Base-by-base conservation (phyloP, 2,329 filamentous ascomycete genomes). In the Corinectria fuckeliana region DNA sequence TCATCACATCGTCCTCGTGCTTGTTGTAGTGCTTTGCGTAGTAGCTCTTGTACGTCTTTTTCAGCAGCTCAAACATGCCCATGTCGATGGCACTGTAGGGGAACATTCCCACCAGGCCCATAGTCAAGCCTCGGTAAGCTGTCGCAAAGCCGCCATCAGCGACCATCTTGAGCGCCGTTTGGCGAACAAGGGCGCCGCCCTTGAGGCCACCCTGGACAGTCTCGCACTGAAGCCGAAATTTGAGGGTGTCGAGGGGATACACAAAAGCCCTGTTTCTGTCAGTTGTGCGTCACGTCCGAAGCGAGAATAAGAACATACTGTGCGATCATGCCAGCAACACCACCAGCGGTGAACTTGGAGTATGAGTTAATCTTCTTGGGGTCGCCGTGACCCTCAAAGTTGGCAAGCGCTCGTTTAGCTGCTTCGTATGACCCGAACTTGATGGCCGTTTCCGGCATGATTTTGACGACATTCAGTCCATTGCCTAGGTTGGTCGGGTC, bases 391-490 rank as follows among this genome's bases (percentile, higher is more conserved):
- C 95, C 95, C 81, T 98, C 95, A 50, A 97, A 77, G 60, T 86
- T 88, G 48, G 94, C 92, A 61, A 98, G 87, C 4, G 90, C 87
- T 63, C 92, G 88, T 81, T 98, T 99, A 8, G 93, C 90, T 50
- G 92, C 93, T 85, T 99, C 95, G 73, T 97, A 99, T 18, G 93
- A 94, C 60, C 95, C 95, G 75, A 99, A 99, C 77, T 97, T 96
- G 74, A 99, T 97, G 23, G 95, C 94, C 25, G 94, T 97, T 79
- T 99, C 95, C 0, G 95, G 95, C 92, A 98, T 97, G 61, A 99
- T 95, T 77, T 99, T 99, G 71, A 97, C 77, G 3, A 99, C 93
- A 69, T 99, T 99, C 68, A 99, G 81, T 3, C 95, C 95, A 72
- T 99, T 99, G 34, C 95, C 93, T 96, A 68, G 5, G n/a, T 6